Conservation (phyloP, 1,139 yeast species). For the Yamadazyma buinensis region DNA sequence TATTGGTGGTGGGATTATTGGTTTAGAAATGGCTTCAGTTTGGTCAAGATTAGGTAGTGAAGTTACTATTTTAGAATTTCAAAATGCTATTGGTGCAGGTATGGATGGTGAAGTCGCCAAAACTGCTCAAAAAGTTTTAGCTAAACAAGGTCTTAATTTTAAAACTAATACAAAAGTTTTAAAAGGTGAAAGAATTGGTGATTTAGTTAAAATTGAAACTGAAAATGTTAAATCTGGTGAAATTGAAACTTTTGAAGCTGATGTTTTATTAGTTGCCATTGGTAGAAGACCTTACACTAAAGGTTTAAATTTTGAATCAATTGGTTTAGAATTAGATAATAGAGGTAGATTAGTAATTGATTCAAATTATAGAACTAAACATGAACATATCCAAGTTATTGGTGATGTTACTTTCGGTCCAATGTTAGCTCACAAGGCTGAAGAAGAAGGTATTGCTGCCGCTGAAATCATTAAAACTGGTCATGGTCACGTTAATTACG, state of each 20-base stretch:
- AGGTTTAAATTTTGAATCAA: slow-evolving; percentile 83
- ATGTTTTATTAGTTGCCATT: slow-evolving; percentile 91
- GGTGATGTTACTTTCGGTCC: slow-evolving; percentile 99
- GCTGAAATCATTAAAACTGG: slow-evolving; percentile 92
- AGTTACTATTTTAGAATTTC: slow-evolving; percentile 93
- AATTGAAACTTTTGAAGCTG: slow-evolving; percentile 78
- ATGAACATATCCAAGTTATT: slow-evolving; percentile 90
- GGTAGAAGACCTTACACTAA: slow-evolving; percentile 98
- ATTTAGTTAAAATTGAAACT: slow-evolving; percentile 76
- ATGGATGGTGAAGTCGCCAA: slow-evolving; percentile 97
- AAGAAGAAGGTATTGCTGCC: slow-evolving; percentile 99
- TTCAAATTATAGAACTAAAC: slow-evolving; percentile 87
- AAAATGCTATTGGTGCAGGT: slow-evolving; percentile 84
- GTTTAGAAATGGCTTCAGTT: slow-evolving; percentile 98
- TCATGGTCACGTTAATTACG: slow-evolving; percentile 97
- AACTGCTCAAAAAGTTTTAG: slow-evolving; percentile 79
- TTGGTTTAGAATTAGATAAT: slow-evolving; percentile 88
- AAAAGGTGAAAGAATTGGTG: slow-evolving; percentile 85
- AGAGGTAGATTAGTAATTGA: slow-evolving; percentile 93
- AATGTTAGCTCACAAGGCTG: slow-evolving; percentile 99
- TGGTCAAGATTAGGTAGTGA: slow-evolving; percentile 94
- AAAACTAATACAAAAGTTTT: slow-evolving; percentile 89
- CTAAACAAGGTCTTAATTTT: slow-evolving; percentile 94
- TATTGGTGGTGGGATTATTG: slow-evolving; percentile 99
- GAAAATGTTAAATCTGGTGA: slow-evolving; percentile 89